These are phyloP conservation scores for Phaeomoniella chlamydospora DNA, from an alignment of 2,329 filamentous ascomycete genomes.

Conservation along the genomic window DNA sequence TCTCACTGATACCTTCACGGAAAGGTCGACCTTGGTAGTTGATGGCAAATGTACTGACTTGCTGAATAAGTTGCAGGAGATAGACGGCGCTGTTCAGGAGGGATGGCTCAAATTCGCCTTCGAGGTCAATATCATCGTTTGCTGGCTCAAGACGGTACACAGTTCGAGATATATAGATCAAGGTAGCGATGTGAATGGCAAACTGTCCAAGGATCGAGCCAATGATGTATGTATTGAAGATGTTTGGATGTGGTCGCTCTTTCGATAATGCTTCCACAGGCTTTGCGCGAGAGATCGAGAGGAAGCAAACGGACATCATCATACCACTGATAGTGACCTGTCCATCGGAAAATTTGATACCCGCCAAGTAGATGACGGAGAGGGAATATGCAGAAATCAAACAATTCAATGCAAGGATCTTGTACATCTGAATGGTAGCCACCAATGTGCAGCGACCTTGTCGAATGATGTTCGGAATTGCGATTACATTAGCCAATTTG, in stretches of 20 bases:
- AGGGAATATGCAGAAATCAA: slow-evolving; percentile 95
- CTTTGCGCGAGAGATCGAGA: slow-evolving; percentile 94
- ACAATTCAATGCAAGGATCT: slow-evolving; percentile 95
- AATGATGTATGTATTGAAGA: slow-evolving; percentile 98
- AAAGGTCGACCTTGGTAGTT: slow-evolving; percentile 98
- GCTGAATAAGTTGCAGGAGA: slow-evolving; percentile 92
- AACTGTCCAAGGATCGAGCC: slow-evolving; percentile 96
- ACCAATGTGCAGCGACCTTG: slow-evolving; percentile 96
- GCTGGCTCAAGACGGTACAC: slow-evolving; percentile 71
- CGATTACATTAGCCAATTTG: slow-evolving; percentile 91
- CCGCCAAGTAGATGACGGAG: slow-evolving; percentile 89
- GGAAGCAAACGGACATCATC: slow-evolving; percentile 98
- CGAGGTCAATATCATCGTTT: slow-evolving; percentile 61
- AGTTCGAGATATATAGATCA: slow-evolving; percentile 85
- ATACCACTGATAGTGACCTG: slow-evolving; percentile 98
- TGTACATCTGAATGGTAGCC: slow-evolving; percentile 99
- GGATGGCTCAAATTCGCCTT: slow-evolving; percentile 86
- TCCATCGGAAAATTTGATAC: slow-evolving; percentile 97
- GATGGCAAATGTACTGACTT: slow-evolving; percentile 97
- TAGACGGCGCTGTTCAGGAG: slow-evolving; percentile 95
- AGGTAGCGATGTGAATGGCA: slow-evolving; percentile 80
- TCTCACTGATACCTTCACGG: slow-evolving; percentile 88
- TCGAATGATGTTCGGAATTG: slow-evolving; percentile 94
- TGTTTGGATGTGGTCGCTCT: slow-evolving; percentile 94
- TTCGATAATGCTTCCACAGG: slow-evolving; percentile 92